Base-by-base conservation (phyloP, 208 protist species). In the Leishmania aethiopica region DNA sequence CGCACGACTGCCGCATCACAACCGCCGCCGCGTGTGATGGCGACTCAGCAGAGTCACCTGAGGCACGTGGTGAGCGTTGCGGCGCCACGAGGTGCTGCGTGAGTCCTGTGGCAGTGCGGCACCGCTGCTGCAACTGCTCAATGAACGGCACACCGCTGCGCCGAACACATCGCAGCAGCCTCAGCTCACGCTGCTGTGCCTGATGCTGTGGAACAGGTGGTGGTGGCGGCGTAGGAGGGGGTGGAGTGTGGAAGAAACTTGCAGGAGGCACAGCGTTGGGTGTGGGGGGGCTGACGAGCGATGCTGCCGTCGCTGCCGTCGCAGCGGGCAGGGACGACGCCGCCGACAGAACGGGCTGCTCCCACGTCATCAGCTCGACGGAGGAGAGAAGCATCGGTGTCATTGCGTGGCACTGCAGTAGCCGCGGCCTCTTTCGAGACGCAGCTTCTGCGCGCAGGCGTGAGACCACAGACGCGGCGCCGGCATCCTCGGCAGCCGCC, bases 101-200 rank as follows among this genome's bases (percentile, higher is more conserved):
- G n/a, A 81, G 76, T 64, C 59, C 17, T 17, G 45, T 60, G 3
- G 82, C 82, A 0, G 71, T 37, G 51, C 79, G 79, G 62, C 77
- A 85, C 1, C 82, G 82, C 71, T 22, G 47, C 77, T 78, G 82
- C 77, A 81, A 25, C 59, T 75, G 71, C 70, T 81, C 75, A 2
- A 85, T 64, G 70, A 60, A 75, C 19, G 13, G 35, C 51, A 19
- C 74, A 42, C 77, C 71, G 60, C 74, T 42, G 47, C 53, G 71
- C 13, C 82, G 70, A 3, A 78, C 28, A n/a, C 76, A 66, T 40
- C 45, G 76, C 64, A 19, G 62, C 45, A 75, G n/a, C 55, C 45
- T 45, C 22, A 19, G 66, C 37, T 40, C 40, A 49, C 40, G 40
- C 49, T 70, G 59, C 40, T 69, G 35, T 25, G 40, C 1, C 15